These are phyloP conservation scores for Dryas octopetala DNA, from an alignment of 306 rosid species.

Conservation along the genomic window DNA sequence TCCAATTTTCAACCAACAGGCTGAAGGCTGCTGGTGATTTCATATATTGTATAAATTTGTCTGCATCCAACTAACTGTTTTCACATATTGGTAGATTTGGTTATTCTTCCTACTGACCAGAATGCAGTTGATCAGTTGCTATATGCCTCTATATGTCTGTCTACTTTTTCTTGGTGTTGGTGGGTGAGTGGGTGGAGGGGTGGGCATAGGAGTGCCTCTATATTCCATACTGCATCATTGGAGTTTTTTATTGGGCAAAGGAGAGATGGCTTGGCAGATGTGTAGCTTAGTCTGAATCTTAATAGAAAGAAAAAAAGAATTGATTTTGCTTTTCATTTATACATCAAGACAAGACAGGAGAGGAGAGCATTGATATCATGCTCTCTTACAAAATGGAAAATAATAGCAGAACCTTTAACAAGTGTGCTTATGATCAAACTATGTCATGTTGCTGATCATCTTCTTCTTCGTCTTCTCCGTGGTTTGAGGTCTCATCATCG, in stretches of 20 bases:
- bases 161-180: conserved; percentile 4
- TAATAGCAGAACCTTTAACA: not conserved
- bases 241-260: not conserved
- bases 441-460: conserved; percentile 27
- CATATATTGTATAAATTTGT: not conserved
- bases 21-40: not conserved
- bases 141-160: not conserved
- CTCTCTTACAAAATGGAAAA: conserved; percentile 28
- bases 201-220: no score
- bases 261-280: not conserved
- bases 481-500: conserved; percentile 35
- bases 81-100: conserved; percentile 6
- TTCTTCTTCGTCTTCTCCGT: conserved; percentile 39
- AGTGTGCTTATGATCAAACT: conserved; percentile 29
- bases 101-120: conserved; percentile 19
- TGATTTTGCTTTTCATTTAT: conserved; percentile 16
- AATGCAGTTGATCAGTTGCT: conserved; percentile 9
- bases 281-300: not conserved
- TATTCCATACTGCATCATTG: not conserved
- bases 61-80: not conserved
- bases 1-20: conserved; percentile 14
- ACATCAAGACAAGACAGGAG: conserved; percentile 26
- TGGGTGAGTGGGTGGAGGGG: conserved; percentile 28
- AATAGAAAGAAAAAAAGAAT: not conserved
- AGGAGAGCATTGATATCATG: conserved; percentile 41